Conservation (phyloP, 1,139 yeast genomes). For the Saccharomycopsis crataegensis region DNA sequence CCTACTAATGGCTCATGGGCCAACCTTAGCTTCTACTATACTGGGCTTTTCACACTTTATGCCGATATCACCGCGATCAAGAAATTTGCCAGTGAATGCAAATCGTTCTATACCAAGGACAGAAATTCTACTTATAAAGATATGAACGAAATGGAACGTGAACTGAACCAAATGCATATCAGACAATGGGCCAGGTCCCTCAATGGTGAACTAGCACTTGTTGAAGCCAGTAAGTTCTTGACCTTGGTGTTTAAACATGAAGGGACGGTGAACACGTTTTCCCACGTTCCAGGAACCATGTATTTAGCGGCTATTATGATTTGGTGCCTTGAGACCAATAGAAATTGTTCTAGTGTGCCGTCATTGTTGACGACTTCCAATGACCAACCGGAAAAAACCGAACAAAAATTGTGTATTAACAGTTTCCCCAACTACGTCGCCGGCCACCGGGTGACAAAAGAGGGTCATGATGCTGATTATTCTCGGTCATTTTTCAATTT, state of each 20-base stretch:
- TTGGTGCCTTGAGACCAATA: conserved; percentile 12
- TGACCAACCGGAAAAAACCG: not conserved
- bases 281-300: conserved; percentile 15
- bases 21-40: conserved; percentile 21
- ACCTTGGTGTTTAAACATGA: conserved; percentile 4
- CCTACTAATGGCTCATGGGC: conserved; percentile 23
- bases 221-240: conserved; percentile 16
- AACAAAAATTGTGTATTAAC: not conserved
- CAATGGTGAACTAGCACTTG: conserved; percentile 7
- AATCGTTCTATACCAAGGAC: not conserved
- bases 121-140: not conserved
- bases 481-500: not conserved
- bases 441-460: not conserved
- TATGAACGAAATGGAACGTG: conserved; percentile 7
- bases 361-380: not conserved
- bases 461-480: not conserved
- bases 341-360: conserved; percentile 6
- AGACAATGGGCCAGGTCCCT: conserved; percentile 12
- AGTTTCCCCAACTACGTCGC: not conserved
- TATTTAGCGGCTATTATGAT: conserved; percentile 16
- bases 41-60: conserved; percentile 19
- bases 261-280: conserved; percentile 12
- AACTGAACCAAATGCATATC: conserved; percentile 1
- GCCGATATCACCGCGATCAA: conserved; percentile 15
- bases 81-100: conserved; percentile 11